A percentile compares a stretch with the other conserved stretches of the same genome.
Evolutionary conservation across 192 early-diverging fungal species (phyloP).

Genomic region (Mortierella antarctica): DNA sequence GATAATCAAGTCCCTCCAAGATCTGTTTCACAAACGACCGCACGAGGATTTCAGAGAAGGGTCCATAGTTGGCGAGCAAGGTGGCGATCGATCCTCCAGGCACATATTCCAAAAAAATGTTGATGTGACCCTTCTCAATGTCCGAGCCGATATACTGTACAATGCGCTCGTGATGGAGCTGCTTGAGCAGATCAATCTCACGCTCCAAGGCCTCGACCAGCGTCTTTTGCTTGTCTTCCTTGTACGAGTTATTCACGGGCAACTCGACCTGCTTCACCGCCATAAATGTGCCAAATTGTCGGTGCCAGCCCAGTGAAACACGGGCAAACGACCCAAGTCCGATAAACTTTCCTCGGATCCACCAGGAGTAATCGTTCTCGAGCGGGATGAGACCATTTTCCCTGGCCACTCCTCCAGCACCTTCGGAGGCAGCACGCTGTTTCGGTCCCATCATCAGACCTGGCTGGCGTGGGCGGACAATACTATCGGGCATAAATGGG

Average conservation of each 20-base stretch:
- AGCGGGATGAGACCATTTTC: slow-evolving; percentile 26
- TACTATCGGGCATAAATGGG: slow-evolving; percentile 10
- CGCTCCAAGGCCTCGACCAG: slow-evolving; percentile 89
- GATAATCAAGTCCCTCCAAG: slow-evolving; percentile 91
- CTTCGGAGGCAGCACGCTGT: slow-evolving; percentile 13
- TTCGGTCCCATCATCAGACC: background rate
- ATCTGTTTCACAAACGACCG: slow-evolving; percentile 91
- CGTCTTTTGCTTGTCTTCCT: slow-evolving; percentile 76
- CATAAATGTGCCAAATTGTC: slow-evolving; percentile 91
- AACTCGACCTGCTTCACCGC: slow-evolving; percentile 97
- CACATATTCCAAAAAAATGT: slow-evolving; percentile 98
- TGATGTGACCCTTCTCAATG: slow-evolving; percentile 81
- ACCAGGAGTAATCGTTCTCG: slow-evolving; percentile 60
- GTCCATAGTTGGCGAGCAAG: slow-evolving; percentile 86
- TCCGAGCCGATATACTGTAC: slow-evolving; percentile 90
- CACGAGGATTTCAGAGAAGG: slow-evolving; percentile 86
- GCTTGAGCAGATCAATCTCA: slow-evolving; percentile 91
- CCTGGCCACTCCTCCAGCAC: background rate
- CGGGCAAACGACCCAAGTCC: slow-evolving; percentile 97
- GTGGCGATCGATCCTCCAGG: slow-evolving; percentile 95
- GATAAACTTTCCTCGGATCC: slow-evolving; percentile 92
- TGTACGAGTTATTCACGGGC: slow-evolving; percentile 73
- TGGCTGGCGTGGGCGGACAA: slow-evolving; percentile 16
- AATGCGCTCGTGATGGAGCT: slow-evolving; percentile 95
- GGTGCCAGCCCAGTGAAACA: slow-evolving; percentile 92